Conservation (phyloP, 139 green algal genomes). For the Raphidocelis subcapitata region DNA sequence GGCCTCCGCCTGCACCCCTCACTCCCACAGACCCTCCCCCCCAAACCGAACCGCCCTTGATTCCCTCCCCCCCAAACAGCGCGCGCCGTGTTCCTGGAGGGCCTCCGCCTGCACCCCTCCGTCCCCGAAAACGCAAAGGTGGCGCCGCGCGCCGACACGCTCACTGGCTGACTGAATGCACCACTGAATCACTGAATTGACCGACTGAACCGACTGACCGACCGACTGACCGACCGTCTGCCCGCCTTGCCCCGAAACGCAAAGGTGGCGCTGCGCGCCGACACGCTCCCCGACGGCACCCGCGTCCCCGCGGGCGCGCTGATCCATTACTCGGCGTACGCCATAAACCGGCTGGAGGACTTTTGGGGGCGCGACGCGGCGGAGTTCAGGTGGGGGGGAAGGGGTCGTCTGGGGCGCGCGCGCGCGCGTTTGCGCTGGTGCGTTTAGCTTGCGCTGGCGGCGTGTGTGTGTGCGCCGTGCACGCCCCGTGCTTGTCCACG, state of each 20-base stretch:
- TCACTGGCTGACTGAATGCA: slow-evolving; percentile 12
- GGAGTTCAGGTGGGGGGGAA: slow-evolving; percentile 18
- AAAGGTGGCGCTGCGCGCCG: slow-evolving; percentile 3
- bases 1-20: slow-evolving; percentile 15
- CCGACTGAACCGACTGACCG: too few relatives aligned
- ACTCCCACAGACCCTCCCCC: slow-evolving; percentile 14
- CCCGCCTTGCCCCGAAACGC: slow-evolving; percentile 2
- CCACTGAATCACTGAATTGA: too few relatives aligned
- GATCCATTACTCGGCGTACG: slow-evolving; percentile 20
- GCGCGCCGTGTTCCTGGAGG: slow-evolving; percentile 21
- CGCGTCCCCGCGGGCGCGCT: not conserved
- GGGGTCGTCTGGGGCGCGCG: not conserved
- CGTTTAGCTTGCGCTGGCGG: too few relatives aligned
- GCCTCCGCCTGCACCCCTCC: slow-evolving; percentile 12
- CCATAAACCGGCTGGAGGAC: slow-evolving; percentile 10
- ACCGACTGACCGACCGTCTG: too few relatives aligned
- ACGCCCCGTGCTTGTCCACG: too few relatives aligned
- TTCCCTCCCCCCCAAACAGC: too few relatives aligned
- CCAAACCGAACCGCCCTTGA: too few relatives aligned
- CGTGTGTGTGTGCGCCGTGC: too few relatives aligned
- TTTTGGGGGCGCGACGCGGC: slow-evolving; percentile 27
- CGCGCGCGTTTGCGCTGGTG: too few relatives aligned
- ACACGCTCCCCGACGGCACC: slow-evolving; percentile 21
- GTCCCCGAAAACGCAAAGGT: slow-evolving; percentile 17
- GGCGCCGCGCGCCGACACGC: slow-evolving; percentile 3